These are phyloP conservation scores for Malus hybrid DNA, from an alignment of 331 rosid genomes.

Conservation along the genomic window DNA sequence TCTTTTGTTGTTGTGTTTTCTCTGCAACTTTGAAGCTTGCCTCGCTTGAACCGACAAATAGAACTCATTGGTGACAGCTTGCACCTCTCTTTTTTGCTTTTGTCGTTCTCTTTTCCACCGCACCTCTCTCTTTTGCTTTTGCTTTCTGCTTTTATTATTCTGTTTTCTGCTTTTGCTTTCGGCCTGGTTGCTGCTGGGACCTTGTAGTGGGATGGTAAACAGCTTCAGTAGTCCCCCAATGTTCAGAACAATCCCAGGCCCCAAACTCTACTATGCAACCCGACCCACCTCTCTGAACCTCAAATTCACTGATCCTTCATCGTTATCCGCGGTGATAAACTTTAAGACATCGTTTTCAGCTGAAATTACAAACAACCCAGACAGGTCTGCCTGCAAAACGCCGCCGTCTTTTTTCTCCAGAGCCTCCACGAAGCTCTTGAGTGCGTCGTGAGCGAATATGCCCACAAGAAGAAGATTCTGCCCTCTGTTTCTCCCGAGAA, in stretches of 20 bases:
- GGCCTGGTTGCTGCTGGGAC: too few relatives aligned
- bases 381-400: slow-evolving; percentile 46
- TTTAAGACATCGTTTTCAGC: slow-evolving; percentile 40
- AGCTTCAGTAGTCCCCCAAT: slow-evolving; percentile 35
- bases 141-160: too few relatives aligned
- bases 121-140: too few relatives aligned
- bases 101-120: too few relatives aligned
- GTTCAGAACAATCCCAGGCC: slow-evolving; percentile 63
- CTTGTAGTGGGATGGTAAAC: too few relatives aligned
- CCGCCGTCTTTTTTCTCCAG: slow-evolving; percentile 43
- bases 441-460: slow-evolving; percentile 53
- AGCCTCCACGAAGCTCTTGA: slow-evolving; percentile 37
- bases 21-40: too few relatives aligned
- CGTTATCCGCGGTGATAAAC: slow-evolving; percentile 26
- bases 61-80: too few relatives aligned
- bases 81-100: too few relatives aligned
- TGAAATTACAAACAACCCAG: slow-evolving; percentile 43
- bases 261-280: slow-evolving; percentile 34
- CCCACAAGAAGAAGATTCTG: slow-evolving; percentile 82
- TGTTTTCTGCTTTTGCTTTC: too few relatives aligned
- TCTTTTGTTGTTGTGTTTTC: too few relatives aligned
- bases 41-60: too few relatives aligned
- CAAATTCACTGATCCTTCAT: slow-evolving; percentile 16
- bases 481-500: slow-evolving; percentile 46
- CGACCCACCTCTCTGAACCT: slow-evolving; percentile 38